A percentile compares a stretch with the other conserved stretches of the same genome.
Conservation (phyloP, 2,329 filamentous ascomycete genomes). For the Epichloe coenophiala region DNA sequence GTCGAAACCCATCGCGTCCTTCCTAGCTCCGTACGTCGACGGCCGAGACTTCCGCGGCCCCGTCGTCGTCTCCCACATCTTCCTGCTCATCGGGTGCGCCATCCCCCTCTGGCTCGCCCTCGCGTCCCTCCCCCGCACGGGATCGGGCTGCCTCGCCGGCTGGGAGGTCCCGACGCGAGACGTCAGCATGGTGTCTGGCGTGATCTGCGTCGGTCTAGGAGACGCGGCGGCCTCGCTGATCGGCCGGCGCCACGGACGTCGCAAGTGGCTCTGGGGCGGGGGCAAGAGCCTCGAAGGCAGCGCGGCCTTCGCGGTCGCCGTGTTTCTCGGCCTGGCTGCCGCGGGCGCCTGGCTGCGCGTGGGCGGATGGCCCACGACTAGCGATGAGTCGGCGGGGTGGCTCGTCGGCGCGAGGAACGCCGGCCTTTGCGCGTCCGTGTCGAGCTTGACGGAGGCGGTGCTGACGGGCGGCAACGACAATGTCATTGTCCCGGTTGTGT, state of each 20-base stretch:
- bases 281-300: constrained; percentile 90
- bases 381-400: constrained; percentile 24
- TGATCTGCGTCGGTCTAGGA: constrained; percentile 88
- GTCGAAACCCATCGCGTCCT: constrained; percentile 70
- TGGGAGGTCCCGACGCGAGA: constrained; percentile 70
- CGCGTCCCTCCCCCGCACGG: constrained; percentile 50
- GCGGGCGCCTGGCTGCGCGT: constrained; percentile 62
- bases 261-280: constrained; percentile 94
- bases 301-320: constrained; percentile 67
- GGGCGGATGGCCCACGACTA: constrained; percentile 56
- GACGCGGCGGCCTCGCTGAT: constrained; percentile 88
- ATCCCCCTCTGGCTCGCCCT: constrained; percentile 87
- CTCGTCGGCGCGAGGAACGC: constrained; percentile 46
- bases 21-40: constrained; percentile 88
- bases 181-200: constrained; percentile 79
- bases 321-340: constrained; percentile 57
- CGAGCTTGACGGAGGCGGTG: constrained; percentile 88
- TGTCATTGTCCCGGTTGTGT: constrained; percentile 82
- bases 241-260: constrained; percentile 69
- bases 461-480: constrained; percentile 97
- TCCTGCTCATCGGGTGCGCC: constrained; percentile 85
- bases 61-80: constrained; percentile 92
- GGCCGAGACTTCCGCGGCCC: constrained; percentile 85
- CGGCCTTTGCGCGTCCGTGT: constrained; percentile 57
- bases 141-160: constrained; percentile 42